Evolutionary conservation across 306 rosid genomes (phyloP).

Genomic region (Sicyos baderoa): DNA sequence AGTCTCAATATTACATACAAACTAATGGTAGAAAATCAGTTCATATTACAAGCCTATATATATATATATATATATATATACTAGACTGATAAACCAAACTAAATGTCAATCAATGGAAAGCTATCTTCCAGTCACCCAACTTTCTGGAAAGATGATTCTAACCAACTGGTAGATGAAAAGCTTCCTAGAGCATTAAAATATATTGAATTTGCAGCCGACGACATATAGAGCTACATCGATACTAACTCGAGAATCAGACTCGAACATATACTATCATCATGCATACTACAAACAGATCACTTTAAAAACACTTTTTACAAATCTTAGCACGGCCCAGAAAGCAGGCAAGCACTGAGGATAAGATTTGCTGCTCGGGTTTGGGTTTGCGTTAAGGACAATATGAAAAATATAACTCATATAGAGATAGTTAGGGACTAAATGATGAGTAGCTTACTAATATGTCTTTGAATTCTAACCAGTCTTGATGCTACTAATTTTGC

Average conservation of each 20-base stretch:
- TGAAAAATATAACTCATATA: conserved; percentile 2
- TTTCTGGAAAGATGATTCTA: neutral
- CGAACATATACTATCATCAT: neutral
- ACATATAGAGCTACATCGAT: neutral
- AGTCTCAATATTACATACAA: neutral
- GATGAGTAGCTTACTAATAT: conserved; percentile 7
- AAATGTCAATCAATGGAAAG: neutral
- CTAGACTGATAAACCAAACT: neutral
- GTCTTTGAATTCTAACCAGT: conserved; percentile 1
- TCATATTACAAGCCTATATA: conserved; percentile 7
- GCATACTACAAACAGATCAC: conserved; percentile 11
- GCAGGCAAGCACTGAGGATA: neutral
- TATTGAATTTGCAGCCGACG: neutral
- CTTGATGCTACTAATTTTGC: neutral
- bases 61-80: neutral
- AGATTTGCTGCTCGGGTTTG: neutral
- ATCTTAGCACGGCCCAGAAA: conserved; percentile 5
- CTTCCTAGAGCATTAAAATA: neutral
- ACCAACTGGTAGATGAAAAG: neutral
- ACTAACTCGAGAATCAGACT: conserved; percentile 5
- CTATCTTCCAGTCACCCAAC: neutral
- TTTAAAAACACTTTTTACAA: conserved; percentile 7
- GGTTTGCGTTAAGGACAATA: neutral
- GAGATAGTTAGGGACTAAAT: conserved; percentile 13
- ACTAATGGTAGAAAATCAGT: neutral